Evolutionary conservation across 192 early-diverging fungal species (phyloP), one percentile per base, ranked within the genome.

Genomic region (Dissophora globulifera): DNA sequence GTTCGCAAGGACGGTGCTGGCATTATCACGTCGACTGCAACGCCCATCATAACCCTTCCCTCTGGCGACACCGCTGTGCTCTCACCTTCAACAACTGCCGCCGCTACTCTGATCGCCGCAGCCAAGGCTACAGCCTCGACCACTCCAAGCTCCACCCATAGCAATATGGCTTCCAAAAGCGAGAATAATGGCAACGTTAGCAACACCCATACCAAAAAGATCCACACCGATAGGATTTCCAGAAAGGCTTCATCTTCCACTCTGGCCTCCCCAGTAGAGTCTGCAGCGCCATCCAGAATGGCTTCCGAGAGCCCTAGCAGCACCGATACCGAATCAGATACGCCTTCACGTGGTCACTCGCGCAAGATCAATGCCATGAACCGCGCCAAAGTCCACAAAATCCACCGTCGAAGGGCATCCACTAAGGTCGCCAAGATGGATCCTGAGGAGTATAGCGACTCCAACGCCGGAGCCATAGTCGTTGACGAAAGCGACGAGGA

Each of bases 1-100:
- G 47, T 75, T 43, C 47, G 71, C 19, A 75, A 75, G 45, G 71
- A 75, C 25, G 71, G 71, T n/a, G 71, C 71, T 20, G 71, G 71
- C 33, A 75, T 75, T 31, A 75, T 75, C 33, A 75, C 71, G 15
- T 75, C 71, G 1, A 75, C 71, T n/a, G 71, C 71, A 2, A 75
- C 71, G 0, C 71, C 71, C 22, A 75, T 75, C 33, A 64, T 75
- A 25, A 75, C 62, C 6, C 50, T 75, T 11, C 71, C 71, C 49
- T 75, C 71, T 8, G 71, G 71, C 16, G 71, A 65, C 42, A 75
- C 71, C 10, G 62, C 69, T 23, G 69, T 74, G 32, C 62, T 74
- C 40, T 74, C 61, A 30, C 50, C 69, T 7, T 49, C 62, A 3
- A 58, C 62, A 5, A 58, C 62, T 17, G 71, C 71, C 13, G 59